Percentiles rank a stretch among this genome's conserved stretches.
Evolutionary conservation across 441 rosid genomes (phyloP).

Genomic region (Pelargonium citronellum): DNA sequence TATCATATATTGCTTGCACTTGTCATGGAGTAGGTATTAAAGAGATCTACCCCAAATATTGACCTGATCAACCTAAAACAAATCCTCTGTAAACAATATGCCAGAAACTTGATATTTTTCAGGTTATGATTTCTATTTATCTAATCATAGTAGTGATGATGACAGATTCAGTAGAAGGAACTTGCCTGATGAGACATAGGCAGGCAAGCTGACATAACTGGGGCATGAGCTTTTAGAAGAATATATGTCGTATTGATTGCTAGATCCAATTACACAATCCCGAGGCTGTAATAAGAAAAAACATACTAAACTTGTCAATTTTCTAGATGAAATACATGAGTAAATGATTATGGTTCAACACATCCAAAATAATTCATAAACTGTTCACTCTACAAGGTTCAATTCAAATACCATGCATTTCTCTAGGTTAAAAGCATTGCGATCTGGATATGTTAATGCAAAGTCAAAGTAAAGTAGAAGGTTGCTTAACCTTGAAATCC

Average conservation of each 20-base stretch:
- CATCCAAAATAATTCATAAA: not conserved
- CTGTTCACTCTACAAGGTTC: not conserved
- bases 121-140: too few species aligned
- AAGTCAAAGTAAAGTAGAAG: conserved; percentile 6
- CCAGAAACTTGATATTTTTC: too few species aligned
- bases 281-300: conserved; percentile 49
- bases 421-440: not conserved
- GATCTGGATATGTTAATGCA: not conserved
- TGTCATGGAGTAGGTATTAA: not conserved
- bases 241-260: conserved; percentile 21
- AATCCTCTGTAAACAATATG: not conserved
- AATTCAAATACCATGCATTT: not conserved
- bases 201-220: conserved; percentile 69
- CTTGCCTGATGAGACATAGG: conserved; percentile 50
- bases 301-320: not conserved
- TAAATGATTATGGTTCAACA: not conserved
- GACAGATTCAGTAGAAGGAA: conserved; percentile 7
- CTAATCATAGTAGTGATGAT: not conserved
- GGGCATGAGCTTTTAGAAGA: conserved; percentile 62
- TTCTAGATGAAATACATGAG: not conserved
- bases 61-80: not conserved
- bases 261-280: conserved; percentile 41
- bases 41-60: not conserved
- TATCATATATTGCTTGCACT: too few species aligned
- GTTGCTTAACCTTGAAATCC: conserved; percentile 62